Conservation (phyloP, 345 rosid species). For the Murraya paniculata region DNA sequence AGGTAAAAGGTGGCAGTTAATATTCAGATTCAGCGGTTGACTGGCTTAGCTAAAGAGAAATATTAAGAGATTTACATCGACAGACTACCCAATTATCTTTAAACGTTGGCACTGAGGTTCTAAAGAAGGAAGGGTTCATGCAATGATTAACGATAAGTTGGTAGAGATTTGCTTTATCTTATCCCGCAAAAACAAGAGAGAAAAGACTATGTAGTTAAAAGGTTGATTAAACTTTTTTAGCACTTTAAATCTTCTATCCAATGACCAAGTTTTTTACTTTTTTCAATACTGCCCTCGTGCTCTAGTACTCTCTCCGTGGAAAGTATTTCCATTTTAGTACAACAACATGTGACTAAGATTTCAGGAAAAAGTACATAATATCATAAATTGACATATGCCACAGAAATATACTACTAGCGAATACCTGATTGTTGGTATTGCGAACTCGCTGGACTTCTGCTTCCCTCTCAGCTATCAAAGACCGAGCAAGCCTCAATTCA, state of each 20-base stretch:
- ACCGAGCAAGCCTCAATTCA: conserved; percentile 87
- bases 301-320: neutral
- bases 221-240: neutral
- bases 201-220: neutral
- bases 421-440: conserved; percentile 78
- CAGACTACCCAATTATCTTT: neutral
- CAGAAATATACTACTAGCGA: neutral
- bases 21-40: neutral
- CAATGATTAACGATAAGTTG: neutral
- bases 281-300: neutral
- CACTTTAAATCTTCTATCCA: neutral
- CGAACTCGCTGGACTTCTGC: conserved; percentile 74
- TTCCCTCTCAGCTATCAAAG: conserved; percentile 86
- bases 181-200: neutral
- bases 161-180: neutral
- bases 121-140: neutral
- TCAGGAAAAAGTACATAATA: neutral
- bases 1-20: neutral
- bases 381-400: neutral
- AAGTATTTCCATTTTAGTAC: neutral
- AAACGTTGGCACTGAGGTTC: neutral
- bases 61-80: neutral
- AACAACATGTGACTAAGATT: neutral
- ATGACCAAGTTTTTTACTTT: neutral
- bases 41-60: neutral